Evolutionary conservation across 768 basidiomycete species (phyloP).

Genomic region (Obba rivulosa): DNA sequence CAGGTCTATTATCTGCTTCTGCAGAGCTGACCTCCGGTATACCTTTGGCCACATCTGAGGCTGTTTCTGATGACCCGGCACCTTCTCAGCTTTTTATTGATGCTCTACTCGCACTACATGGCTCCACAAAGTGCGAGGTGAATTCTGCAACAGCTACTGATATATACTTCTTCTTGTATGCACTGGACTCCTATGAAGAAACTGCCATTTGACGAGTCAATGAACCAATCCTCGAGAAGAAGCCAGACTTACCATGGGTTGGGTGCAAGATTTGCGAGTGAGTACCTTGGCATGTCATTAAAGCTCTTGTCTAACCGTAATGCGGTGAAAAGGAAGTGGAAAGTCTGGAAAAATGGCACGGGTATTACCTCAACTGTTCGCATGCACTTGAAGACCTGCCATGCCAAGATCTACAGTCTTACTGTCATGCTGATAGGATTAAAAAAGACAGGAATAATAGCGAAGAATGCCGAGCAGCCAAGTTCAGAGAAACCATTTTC

Average conservation of each 20-base stretch:
- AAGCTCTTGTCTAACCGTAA: not conserved
- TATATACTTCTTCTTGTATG: not conserved
- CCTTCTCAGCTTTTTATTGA: no score
- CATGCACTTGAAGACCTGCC: not conserved
- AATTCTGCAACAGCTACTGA: not conserved
- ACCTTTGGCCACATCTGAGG: no score
- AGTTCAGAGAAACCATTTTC: constrained; percentile 9
- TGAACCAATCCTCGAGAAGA: not conserved
- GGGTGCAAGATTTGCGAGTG: not conserved
- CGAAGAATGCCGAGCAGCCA: not conserved
- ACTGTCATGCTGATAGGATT: not conserved
- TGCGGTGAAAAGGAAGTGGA: constrained; percentile 1
- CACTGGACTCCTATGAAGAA: not conserved
- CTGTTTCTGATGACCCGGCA: no score
- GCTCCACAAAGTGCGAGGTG: no score
- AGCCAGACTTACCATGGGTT: not conserved
- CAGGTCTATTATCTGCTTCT: no score
- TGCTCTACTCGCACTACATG: no score
- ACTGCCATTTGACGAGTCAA: not conserved
- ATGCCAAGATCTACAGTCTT: not conserved
- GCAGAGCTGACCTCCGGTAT: no score
- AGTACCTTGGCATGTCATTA: not conserved
- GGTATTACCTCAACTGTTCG: constrained; percentile 14
- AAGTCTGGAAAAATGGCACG: constrained; percentile 13
- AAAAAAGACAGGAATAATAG: no score